Percentiles rank a stretch among this genome's conserved stretches.
These are phyloP conservation scores for Gillenia trifoliata DNA, from an alignment of 306 rosid genomes.

Conservation along the genomic window DNA sequence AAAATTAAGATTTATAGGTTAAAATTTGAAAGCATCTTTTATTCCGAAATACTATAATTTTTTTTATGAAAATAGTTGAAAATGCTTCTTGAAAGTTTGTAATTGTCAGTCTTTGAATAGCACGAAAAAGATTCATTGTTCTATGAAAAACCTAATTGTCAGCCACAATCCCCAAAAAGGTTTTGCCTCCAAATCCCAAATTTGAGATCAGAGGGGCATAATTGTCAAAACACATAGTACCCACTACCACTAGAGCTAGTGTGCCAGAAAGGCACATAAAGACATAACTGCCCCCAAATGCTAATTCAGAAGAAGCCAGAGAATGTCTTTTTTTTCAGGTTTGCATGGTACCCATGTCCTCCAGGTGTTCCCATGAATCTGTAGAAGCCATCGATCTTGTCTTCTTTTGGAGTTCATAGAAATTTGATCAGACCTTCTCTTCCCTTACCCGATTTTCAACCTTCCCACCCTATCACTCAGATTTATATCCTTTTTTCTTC, in stretches of 20 bases:
- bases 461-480: background rate
- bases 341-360: background rate
- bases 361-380: background rate
- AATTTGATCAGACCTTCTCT: background rate
- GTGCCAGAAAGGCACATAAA: background rate
- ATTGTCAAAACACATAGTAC: background rate
- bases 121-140: no score
- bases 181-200: background rate
- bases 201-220: background rate
- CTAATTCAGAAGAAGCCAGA: background rate
- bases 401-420: background rate
- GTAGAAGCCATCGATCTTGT: background rate
- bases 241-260: background rate
- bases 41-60: no score
- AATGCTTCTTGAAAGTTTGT: no score
- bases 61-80: no score
- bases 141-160: background rate
- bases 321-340: background rate
- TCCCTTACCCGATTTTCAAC: background rate
- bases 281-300: no score
- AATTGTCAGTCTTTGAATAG: no score
- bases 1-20: no score
- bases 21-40: no score
- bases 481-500: background rate
- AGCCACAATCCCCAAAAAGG: background rate